Base-by-base conservation (phyloP, 78 protist species). In the Dictyostelium firmibasis region DNA sequence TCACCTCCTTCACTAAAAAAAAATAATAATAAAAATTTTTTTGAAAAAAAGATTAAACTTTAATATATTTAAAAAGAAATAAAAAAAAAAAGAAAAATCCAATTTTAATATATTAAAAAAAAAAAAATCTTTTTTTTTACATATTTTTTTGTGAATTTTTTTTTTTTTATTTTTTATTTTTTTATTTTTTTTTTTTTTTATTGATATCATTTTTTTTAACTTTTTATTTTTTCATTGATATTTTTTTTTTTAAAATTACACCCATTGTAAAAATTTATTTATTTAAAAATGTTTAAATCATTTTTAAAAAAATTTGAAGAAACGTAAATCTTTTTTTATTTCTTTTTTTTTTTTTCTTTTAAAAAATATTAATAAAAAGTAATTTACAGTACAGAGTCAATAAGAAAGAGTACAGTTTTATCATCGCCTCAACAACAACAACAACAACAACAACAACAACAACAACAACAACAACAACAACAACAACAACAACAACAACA, bases 231-330 rank as follows among this genome's bases (percentile, higher is more conserved):
- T 9, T 20, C 4, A 20, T 64, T 64, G 18, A n/a, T 69, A n/a
- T 27, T 27, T 70, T 70, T 70, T 29, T 4, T 13, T 31, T 70
- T 13, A 0, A 0, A 70, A 70, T 29, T n/a, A 25, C 2, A n/a
- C n/a, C n/a, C 31, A 25, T 70, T 70, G 25, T 69, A 10, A 0
- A 2, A 25, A 31, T 70, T 10, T 70, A 25, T 70, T 2, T 70
- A n/a, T 70, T 70, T 70, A 57, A 72, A 72, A 72, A 86, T 76
- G 92, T 86, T 86, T 76, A 86, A 76, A 76, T 76, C 85, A 31
- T 86, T 86, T 76, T 79, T 86, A 36, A 86, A 86, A 79, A 86
- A 86, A 27, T 36, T 86, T 76, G 92, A 86, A 60, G 92, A 86
- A 33, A 72, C 91, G 91, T 84, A 69, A 60, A 78, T 84, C 3